phyloP scores from a whole-genome alignment of 2,329 filamentous ascomycete genomes.

The Esteya vermicola region DNA sequence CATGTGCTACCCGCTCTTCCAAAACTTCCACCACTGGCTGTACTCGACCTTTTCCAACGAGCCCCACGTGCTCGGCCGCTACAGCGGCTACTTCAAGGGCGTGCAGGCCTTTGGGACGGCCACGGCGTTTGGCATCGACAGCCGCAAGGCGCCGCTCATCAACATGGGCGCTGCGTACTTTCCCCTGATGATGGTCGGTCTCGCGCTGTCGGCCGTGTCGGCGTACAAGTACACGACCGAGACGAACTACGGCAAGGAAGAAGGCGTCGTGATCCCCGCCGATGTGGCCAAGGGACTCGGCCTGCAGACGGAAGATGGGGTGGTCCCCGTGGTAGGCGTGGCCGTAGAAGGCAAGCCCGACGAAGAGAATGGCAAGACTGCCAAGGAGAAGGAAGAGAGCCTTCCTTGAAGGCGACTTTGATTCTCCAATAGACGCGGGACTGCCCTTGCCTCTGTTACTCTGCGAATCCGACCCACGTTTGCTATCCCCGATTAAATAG shows the following conservation, averaged over 20 bases:
- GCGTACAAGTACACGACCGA: not conserved
- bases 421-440: too few species aligned
- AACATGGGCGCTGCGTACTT: not conserved
- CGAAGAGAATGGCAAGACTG: too few species aligned
- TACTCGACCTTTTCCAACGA: slow-evolving; percentile 2
- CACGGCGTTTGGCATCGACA: not conserved
- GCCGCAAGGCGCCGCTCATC: not conserved
- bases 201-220: not conserved
- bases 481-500: too few species aligned
- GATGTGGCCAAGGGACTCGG: not conserved
- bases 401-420: too few species aligned
- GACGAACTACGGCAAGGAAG: slow-evolving; percentile 1
- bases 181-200: not conserved
- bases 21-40: slow-evolving; percentile 1
- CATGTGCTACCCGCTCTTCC: slow-evolving; percentile 1
- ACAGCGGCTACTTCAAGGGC: slow-evolving; percentile 1
- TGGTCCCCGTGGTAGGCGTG: too few species aligned
- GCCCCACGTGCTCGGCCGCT: slow-evolving; percentile 1
- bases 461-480: too few species aligned
- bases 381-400: too few species aligned
- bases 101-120: not conserved
- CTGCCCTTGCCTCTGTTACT: too few species aligned
- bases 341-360: too few species aligned
- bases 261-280: not conserved
- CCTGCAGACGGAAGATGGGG: not conserved